Evolutionary conservation across 306 rosid species (phyloP).

Genomic region (Cyamopsis tetragonoloba): DNA sequence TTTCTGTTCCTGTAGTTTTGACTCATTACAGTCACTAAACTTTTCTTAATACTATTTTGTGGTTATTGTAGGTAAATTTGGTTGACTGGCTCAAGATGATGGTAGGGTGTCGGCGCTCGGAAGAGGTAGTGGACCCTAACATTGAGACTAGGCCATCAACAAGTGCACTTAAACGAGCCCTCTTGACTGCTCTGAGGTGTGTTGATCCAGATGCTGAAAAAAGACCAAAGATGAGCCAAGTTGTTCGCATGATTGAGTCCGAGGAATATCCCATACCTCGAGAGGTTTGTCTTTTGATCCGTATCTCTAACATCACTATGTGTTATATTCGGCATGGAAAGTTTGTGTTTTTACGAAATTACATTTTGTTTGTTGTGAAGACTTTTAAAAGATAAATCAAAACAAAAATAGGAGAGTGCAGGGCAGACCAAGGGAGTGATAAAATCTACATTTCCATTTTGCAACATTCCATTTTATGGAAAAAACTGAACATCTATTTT

Average conservation of each 20-base stretch:
- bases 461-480: neutral
- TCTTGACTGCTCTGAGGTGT: slow-evolving; percentile 83
- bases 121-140: slow-evolving; percentile 79
- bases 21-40: neutral
- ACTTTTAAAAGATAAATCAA: neutral
- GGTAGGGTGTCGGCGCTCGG: slow-evolving; percentile 81
- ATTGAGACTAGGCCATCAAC: slow-evolving; percentile 73
- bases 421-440: neutral
- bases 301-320: neutral
- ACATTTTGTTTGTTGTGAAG: slow-evolving; percentile 1
- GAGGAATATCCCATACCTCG: slow-evolving; percentile 81
- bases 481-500: neutral
- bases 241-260: slow-evolving; percentile 80
- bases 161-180: slow-evolving; percentile 70
- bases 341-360: neutral
- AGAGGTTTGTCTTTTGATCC: slow-evolving; percentile 54
- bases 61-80: slow-evolving; percentile 56
- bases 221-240: slow-evolving; percentile 86
- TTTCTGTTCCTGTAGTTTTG: neutral
- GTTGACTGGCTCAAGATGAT: slow-evolving; percentile 54
- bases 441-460: neutral
- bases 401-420: neutral
- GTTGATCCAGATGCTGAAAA: slow-evolving; percentile 78
- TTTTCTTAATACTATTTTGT: slow-evolving; percentile 14
- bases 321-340: neutral